Base-by-base conservation (phyloP, 306 rosid genomes). In the Lupinus albus region DNA sequence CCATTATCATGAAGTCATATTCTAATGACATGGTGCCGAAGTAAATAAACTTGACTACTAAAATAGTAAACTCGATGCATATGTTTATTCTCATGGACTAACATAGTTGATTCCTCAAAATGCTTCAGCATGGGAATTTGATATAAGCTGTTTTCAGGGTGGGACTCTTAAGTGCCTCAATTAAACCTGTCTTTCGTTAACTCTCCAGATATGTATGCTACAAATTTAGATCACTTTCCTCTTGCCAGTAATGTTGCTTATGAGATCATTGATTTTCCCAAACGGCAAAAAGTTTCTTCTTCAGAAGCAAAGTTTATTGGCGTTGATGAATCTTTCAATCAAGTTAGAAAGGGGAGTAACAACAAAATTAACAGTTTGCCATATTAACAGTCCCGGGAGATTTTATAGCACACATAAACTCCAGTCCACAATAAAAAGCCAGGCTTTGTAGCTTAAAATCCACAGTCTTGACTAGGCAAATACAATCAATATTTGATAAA, bases 201-300 rank as follows among this genome's bases (percentile, higher is more conserved):
- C 66, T 51, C 61, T 18, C 13, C 17, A 36, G 47, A 75, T 42
- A 44, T 59, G 53, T n/a, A 39, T 11, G 32, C 74, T 46, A 35
- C 69, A 16, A 36, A 62, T 49, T 48, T 52, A 64, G 51, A 41
- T 63, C 28, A 61, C 68, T 47, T 35, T 28, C 71, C 75, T 57
- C 33, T 60, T 64, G 61, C 58, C 44, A 39, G 21, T 12, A 13
- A 41, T 61, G 58, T 33, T 77, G 30, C 74, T 44, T 12, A 25
- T 15, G 67, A 74, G 55, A 4, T 46, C 30, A 47, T 20, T 46
- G 38, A 65, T 18, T 60, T 78, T 48, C 73, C 76, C 39, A 75
- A 75, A 61, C 70, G 76, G 73, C 78, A 36, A 42, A 64, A 61
- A 63, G 48, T 59, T 59, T 65, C 52, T 28, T 47, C 60, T 7